A percentile compares a stretch with the other conserved stretches of the same genome.
Evolutionary conservation across 108 stramenopile species (phyloP).

Genomic region (Bacterosira constricta): DNA sequence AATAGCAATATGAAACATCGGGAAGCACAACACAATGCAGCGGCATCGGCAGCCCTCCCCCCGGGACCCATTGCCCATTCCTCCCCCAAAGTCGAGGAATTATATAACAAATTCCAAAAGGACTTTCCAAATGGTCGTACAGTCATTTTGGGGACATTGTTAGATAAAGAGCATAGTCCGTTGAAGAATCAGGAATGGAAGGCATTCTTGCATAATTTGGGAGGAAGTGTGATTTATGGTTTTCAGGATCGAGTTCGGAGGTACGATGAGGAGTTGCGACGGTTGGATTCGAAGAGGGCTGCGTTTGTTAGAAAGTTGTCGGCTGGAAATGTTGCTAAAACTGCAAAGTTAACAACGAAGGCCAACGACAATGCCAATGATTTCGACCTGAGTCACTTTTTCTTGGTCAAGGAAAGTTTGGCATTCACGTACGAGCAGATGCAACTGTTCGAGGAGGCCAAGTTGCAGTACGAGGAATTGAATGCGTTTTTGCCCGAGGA

Average conservation of each 20-base stretch:
- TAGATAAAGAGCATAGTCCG: conserved; percentile 31
- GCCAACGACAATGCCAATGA: not conserved
- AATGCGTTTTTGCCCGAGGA: conserved; percentile 74
- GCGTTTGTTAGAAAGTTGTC: conserved; percentile 45
- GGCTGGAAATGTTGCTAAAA: not conserved
- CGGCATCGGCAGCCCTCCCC: conserved; percentile 30
- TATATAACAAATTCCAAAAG: conserved; percentile 63
- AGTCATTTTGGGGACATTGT: conserved; percentile 63
- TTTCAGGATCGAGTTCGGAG: conserved; percentile 71
- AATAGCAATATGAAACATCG: not conserved
- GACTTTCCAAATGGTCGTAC: conserved; percentile 82
- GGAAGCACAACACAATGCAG: not conserved
- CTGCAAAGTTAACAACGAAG: not conserved
- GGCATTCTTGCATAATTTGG: conserved; percentile 64
- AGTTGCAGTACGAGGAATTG: conserved; percentile 84
- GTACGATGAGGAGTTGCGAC: conserved; percentile 76
- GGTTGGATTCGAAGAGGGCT: conserved; percentile 62
- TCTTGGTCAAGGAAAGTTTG: conserved; percentile 81
- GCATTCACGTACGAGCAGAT: conserved; percentile 88
- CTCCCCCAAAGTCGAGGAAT: conserved; percentile 56
- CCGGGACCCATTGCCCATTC: conserved; percentile 46
- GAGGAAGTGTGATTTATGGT: conserved; percentile 65
- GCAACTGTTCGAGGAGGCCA: conserved; percentile 73
- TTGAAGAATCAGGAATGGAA: conserved; percentile 75
- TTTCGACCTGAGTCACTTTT: conserved; percentile 78